phyloP scores from a whole-genome alignment of 345 rosid species.

The Hibiscus tridactylites region DNA sequence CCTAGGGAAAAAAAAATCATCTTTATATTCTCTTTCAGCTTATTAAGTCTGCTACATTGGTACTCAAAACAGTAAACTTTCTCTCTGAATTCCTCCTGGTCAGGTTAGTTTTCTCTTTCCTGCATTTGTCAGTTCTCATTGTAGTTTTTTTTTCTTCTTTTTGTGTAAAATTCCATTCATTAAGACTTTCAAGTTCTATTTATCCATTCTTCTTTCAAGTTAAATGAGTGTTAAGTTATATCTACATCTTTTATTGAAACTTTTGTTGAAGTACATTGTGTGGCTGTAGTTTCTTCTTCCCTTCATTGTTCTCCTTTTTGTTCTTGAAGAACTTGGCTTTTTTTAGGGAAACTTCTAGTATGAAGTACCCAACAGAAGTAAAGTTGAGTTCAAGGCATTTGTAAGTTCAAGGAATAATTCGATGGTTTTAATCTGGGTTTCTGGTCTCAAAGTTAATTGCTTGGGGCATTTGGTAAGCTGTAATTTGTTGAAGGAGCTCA shows the following conservation, averaged over 20 bases:
- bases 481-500: too few relatives aligned
- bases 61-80: not conserved
- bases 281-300: too few relatives aligned
- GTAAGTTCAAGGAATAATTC: too few relatives aligned
- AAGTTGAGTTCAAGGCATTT: too few relatives aligned
- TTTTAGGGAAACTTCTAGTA: too few relatives aligned
- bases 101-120: conserved; percentile 21
- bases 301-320: too few relatives aligned
- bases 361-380: too few relatives aligned
- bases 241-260: not conserved
- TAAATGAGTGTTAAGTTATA: not conserved
- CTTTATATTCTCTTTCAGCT: conserved; percentile 22
- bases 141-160: not conserved
- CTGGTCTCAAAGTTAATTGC: too few relatives aligned
- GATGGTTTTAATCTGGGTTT: too few relatives aligned
- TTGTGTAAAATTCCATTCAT: not conserved
- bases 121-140: conserved; percentile 6
- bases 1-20: not conserved
- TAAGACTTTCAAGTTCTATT: not conserved
- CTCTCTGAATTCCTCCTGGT: conserved; percentile 22
- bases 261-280: conserved; percentile 14
- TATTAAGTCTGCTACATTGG: conserved; percentile 2
- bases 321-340: too few relatives aligned
- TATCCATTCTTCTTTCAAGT: not conserved
- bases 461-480: too few relatives aligned